Evolutionary conservation across 495 filamentous ascomycete genomes (phyloP).

Genomic region (Cetradonia linearis): DNA sequence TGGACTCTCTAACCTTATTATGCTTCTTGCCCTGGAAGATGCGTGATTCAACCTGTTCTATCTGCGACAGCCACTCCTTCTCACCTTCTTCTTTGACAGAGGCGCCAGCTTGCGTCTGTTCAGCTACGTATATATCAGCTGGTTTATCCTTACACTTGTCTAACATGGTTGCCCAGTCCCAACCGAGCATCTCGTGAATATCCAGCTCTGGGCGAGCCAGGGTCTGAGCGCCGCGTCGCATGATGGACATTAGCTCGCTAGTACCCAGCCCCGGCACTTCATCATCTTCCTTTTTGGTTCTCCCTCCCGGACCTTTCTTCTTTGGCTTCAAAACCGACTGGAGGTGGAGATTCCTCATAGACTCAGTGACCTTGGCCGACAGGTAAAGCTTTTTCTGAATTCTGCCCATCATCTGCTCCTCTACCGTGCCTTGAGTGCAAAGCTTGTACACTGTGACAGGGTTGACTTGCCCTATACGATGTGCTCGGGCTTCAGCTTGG

Average conservation of each 20-base stretch:
- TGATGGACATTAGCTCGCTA: slow-evolving; percentile 44
- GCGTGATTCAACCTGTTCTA: slow-evolving; percentile 50
- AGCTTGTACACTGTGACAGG: slow-evolving; percentile 50
- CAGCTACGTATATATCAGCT: slow-evolving; percentile 32
- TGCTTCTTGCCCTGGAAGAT: slow-evolving; percentile 50
- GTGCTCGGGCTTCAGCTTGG: slow-evolving; percentile 51
- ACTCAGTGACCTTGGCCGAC: slow-evolving; percentile 51
- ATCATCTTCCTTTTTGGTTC: slow-evolving; percentile 27
- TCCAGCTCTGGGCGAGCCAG: slow-evolving; percentile 45
- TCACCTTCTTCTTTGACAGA: slow-evolving; percentile 41
- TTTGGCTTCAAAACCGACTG: slow-evolving; percentile 22
- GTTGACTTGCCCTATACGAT: slow-evolving; percentile 49
- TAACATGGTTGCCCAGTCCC: slow-evolving; percentile 47
- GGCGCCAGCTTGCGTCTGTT: slow-evolving; percentile 26
- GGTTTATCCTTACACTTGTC: slow-evolving; percentile 47
- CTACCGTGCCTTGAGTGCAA: slow-evolving; percentile 49
- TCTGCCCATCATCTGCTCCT: slow-evolving; percentile 53
- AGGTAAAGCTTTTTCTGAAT: slow-evolving; percentile 60
- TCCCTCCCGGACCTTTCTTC: slow-evolving; percentile 27
- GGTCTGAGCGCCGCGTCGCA: slow-evolving; percentile 46
- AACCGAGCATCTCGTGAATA: slow-evolving; percentile 46
- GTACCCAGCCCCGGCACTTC: slow-evolving; percentile 44
- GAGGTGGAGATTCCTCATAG: slow-evolving; percentile 45
- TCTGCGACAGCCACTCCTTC: slow-evolving; percentile 45
- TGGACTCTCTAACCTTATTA: slow-evolving; percentile 27